Evolutionary conservation across 1,284 basidiomycete species (phyloP).

Genomic region (Farysia itapuensis): DNA sequence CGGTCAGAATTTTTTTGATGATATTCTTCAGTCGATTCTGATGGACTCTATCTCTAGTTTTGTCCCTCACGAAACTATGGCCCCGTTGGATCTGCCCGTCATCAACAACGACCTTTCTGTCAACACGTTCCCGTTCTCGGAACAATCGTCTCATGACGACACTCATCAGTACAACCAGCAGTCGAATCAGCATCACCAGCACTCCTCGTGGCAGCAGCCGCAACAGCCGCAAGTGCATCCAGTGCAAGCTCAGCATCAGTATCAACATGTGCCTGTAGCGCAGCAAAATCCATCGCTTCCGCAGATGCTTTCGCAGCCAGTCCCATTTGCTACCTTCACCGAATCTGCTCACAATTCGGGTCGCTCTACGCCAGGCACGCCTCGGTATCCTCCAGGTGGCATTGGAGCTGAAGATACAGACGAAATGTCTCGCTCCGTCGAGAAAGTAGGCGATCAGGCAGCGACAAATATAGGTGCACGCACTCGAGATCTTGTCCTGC

Average conservation of each 20-base stretch:
- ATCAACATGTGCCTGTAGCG: slow-evolving; percentile 3
- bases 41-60: slow-evolving; percentile 39
- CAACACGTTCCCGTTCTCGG: slow-evolving; percentile 10
- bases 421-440: slow-evolving; percentile 28
- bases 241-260: slow-evolving; percentile 4
- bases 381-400: slow-evolving; percentile 7
- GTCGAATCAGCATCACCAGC: slow-evolving; percentile 1
- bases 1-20: slow-evolving; percentile 35
- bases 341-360: slow-evolving; percentile 24
- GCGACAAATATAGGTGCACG: slow-evolving; percentile 32
- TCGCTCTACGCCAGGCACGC: slow-evolving; percentile 22
- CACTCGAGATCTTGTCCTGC: slow-evolving; percentile 32
- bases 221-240: not conserved
- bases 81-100: slow-evolving; percentile 3
- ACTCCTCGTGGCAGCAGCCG: not conserved
- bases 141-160: slow-evolving; percentile 1
- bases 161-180: slow-evolving; percentile 3
- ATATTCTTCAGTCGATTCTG: slow-evolving; percentile 34
- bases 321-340: slow-evolving; percentile 31
- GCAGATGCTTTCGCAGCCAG: slow-evolving; percentile 9
- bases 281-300: slow-evolving; percentile 4
- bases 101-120: not conserved
- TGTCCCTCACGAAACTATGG: slow-evolving; percentile 26
- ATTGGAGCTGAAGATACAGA: slow-evolving; percentile 18
- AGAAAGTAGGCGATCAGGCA: slow-evolving; percentile 32